Conservation (phyloP, 257 asterid species). For the Orobanche coerulescens region DNA sequence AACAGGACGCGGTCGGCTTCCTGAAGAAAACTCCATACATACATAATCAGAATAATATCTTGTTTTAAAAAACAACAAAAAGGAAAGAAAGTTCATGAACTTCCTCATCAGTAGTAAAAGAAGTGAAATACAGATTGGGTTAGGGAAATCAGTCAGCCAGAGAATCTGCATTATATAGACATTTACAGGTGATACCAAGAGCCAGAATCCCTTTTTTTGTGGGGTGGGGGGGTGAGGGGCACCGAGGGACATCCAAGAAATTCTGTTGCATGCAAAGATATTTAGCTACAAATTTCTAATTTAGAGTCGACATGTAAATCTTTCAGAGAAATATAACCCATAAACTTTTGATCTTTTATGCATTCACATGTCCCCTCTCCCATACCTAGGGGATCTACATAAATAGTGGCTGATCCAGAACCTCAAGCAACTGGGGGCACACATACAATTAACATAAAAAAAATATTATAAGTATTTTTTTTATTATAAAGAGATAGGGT, state of each 20-base stretch:
- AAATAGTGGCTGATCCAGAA: too few species aligned
- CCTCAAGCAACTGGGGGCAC: too few species aligned
- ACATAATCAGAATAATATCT: slow-evolving; percentile 25
- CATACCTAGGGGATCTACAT: slow-evolving; percentile 7
- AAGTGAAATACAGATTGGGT: neutral
- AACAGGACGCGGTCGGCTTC: slow-evolving; percentile 76
- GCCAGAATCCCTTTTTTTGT: too few species aligned
- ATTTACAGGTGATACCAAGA: neutral
- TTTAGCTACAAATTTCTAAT: slow-evolving; percentile 5
- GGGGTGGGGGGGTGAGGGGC: neutral
- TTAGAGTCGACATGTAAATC: neutral
- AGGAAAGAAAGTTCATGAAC: neutral
- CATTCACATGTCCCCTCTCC: neutral
- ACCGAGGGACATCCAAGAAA: slow-evolving; percentile 5
- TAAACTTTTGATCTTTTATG: slow-evolving; percentile 2
- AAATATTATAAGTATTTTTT: too few species aligned
- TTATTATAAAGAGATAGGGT: too few species aligned
- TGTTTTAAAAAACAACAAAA: slow-evolving; percentile 11
- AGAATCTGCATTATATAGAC: slow-evolving; percentile 3
- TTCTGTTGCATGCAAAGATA: slow-evolving; percentile 1
- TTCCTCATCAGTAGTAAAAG: neutral
- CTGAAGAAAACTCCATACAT: slow-evolving; percentile 38
- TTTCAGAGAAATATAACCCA: neutral
- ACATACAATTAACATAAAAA: too few species aligned
- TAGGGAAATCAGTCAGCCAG: neutral